Percentiles rank a stretch among this genome's conserved stretches.
Conservation (phyloP, 306 rosid species). For the Rosa persica region DNA sequence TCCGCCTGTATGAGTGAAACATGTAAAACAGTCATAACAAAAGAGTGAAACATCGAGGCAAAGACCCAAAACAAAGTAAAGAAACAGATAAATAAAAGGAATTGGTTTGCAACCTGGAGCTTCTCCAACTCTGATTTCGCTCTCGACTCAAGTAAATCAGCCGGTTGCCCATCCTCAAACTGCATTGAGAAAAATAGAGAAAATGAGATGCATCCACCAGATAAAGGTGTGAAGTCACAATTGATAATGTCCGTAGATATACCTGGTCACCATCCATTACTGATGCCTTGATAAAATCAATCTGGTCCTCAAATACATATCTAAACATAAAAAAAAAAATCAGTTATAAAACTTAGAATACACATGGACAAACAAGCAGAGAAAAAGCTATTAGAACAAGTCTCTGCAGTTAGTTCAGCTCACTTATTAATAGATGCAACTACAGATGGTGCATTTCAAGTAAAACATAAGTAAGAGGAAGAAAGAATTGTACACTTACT, state of each 20-base stretch:
- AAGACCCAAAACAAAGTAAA: not conserved
- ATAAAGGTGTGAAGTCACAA: not conserved
- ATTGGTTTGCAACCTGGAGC: constrained; percentile 70
- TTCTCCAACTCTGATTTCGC: constrained; percentile 75
- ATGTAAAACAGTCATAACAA: not conserved
- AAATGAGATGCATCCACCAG: constrained; percentile 22
- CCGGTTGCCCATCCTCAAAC: constrained; percentile 52
- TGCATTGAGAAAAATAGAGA: constrained; percentile 35
- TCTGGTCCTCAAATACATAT: constrained; percentile 93
- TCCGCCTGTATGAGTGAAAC: constrained; percentile 54
- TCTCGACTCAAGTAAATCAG: constrained; percentile 55
- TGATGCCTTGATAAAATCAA: constrained; percentile 85
- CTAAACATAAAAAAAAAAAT: constrained; percentile 36
- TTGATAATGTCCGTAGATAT: constrained; percentile 21
- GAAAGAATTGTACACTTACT: constrained; percentile 51
- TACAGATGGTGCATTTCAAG: not conserved
- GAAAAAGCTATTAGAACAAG: constrained; percentile 9
- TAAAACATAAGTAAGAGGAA: constrained; percentile 2
- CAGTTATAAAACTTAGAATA: constrained; percentile 10
- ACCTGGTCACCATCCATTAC: constrained; percentile 92
- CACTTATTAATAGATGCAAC: constrained; percentile 11
- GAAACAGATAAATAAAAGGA: not conserved
- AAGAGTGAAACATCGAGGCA: not conserved
- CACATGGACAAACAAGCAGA: constrained; percentile 5
- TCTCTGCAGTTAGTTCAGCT: constrained; percentile 11